Evolutionary conservation across 352 stramenopile genomes (phyloP), one percentile per base, ranked within the genome.

Genomic region (Globisporangium nagaii): DNA sequence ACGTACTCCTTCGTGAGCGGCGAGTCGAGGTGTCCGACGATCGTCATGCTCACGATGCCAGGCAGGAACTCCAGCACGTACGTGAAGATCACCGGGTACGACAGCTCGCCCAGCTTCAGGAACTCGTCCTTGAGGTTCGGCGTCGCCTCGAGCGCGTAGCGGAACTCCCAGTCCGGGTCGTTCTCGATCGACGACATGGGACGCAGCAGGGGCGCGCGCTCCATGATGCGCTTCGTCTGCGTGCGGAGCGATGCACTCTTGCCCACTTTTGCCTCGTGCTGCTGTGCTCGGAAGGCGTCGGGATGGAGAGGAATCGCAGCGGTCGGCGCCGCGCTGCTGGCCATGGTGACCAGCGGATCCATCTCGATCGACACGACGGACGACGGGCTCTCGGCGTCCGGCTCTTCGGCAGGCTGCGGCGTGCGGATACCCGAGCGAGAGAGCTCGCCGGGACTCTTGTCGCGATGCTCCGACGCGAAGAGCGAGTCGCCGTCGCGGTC

Each of bases 61-160:
- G 82, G 82, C 6, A 89, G 69, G 52, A 86, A 87, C 54, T 93
- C 82, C 40, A 91, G 65, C 41, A 88, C 66, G 36, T 86, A 88
- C 20, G 77, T 88, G 54, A 88, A 70, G 47, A 83, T 78, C n/a
- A 90, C 68, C 1, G 77, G 79, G 31, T 77, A 78, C 19, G 79
- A 78, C 20, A 90, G 41, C 39, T 55, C 54, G 10, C 67, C 58
- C 0, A 84, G 60, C 31, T 77, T 71, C 7, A 53, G 60, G 15
- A 77, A 62, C 56, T 81, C 75, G n/a, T 67, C 49, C 12, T 52
- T 48, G 25, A 55, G 43, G 48, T 71, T 43, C 7, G 66, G 68
- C 6, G 44, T 51, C 15, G 52, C 24, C 28, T 72, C 67, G 8
- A 48, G n/a, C n/a, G 39, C 32, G 19, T 56, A 46, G 9, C 36